Evolutionary conservation across 192 early-diverging fungal species (phyloP).

Genomic region (Backusella sp.): DNA sequence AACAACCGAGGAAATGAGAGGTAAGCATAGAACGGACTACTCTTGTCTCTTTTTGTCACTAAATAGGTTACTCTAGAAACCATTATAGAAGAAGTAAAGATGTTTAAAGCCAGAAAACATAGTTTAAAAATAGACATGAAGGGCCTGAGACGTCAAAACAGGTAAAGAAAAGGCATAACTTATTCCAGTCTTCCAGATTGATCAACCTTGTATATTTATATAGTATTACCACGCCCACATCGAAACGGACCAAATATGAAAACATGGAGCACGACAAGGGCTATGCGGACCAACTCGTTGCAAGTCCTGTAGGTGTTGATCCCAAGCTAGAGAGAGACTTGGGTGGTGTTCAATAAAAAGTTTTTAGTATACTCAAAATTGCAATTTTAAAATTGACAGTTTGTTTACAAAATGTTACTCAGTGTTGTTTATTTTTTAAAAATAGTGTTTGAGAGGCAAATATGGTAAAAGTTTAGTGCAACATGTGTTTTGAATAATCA

Average conservation of each 20-base stretch:
- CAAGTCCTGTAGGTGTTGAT: constrained; percentile 10
- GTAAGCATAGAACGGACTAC: background rate
- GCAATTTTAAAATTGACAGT: background rate
- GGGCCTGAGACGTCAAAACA: constrained; percentile 18
- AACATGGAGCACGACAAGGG: background rate
- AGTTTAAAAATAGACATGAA: constrained; percentile 21
- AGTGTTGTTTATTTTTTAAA: no score
- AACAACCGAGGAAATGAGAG: constrained; percentile 63
- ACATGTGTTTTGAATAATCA: no score
- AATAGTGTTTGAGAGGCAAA: no score
- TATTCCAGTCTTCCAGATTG: background rate
- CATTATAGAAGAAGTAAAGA: constrained; percentile 23
- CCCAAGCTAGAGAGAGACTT: constrained; percentile 12
- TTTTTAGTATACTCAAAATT: background rate
- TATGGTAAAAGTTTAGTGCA: no score
- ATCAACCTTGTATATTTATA: background rate
- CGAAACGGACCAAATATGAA: background rate
- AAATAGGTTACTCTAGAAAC: background rate
- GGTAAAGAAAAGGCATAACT: background rate
- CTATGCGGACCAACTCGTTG: background rate
- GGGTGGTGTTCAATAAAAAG: background rate
- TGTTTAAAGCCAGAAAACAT: constrained; percentile 23
- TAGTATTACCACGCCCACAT: constrained; percentile 10
- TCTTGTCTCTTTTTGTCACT: background rate
- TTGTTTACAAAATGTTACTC: no score